These are phyloP conservation scores for Arctium lappa DNA, from an alignment of 129 eudicot species.

Conservation along the genomic window DNA sequence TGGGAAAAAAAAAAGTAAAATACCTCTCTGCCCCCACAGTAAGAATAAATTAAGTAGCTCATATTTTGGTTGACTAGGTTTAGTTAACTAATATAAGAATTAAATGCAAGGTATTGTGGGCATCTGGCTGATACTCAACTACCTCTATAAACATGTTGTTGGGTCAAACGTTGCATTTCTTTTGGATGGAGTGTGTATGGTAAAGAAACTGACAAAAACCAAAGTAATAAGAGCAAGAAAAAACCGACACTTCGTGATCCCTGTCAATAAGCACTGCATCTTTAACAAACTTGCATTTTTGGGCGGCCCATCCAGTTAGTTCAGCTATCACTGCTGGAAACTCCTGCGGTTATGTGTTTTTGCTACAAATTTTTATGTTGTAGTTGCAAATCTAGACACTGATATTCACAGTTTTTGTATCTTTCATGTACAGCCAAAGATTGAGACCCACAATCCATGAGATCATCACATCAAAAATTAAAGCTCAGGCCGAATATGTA, in stretches of 20 bases:
- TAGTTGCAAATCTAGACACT: background rate
- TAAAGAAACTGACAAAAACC: too few relatives aligned
- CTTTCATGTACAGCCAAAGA: constrained; percentile 70
- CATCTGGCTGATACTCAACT: background rate
- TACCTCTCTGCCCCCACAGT: background rate
- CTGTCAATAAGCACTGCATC: too few relatives aligned
- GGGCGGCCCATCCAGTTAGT: too few relatives aligned
- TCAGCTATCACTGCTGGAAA: too few relatives aligned
- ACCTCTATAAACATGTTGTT: background rate
- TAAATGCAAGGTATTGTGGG: background rate
- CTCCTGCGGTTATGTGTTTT: background rate
- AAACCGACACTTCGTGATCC: too few relatives aligned
- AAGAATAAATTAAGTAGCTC: background rate
- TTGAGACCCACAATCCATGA: constrained; percentile 95
- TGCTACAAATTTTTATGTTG: background rate
- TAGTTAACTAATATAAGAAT: background rate
- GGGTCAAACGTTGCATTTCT: background rate
- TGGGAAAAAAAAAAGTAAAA: too few relatives aligned
- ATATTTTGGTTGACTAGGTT: background rate
- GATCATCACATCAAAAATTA: constrained; percentile 70
- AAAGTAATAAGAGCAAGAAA: too few relatives aligned
- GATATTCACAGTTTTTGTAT: constrained; percentile 5
- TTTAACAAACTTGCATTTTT: too few relatives aligned
- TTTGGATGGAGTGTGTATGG: background rate
- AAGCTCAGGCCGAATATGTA: constrained; percentile 69